Conservation (phyloP, 192 early-diverging fungal genomes). For the Coemansia sp. region DNA sequence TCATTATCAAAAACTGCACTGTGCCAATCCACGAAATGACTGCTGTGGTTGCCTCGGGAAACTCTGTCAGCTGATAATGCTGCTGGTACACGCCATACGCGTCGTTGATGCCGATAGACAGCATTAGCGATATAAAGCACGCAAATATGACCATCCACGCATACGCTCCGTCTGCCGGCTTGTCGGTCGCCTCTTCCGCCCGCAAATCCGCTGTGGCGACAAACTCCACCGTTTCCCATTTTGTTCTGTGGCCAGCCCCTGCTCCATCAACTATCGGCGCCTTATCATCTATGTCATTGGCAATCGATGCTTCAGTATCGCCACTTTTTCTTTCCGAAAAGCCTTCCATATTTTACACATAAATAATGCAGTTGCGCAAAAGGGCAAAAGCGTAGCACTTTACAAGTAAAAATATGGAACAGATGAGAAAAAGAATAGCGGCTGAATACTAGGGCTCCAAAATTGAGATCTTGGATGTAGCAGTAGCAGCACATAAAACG, state of each 20-base stretch:
- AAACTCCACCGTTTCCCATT: conserved; percentile 22
- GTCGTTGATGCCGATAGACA: conserved; percentile 55
- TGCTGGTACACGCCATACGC: conserved; percentile 55
- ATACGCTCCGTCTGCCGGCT: conserved; percentile 39
- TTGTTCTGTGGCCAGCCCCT: neutral
- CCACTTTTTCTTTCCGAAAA: neutral
- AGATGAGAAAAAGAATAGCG: no score
- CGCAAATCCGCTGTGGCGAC: conserved; percentile 44
- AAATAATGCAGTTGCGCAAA: neutral
- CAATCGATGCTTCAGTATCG: neutral
- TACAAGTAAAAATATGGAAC: no score
- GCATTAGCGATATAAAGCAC: conserved; percentile 48
- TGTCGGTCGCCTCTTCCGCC: conserved; percentile 46
- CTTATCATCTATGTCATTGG: neutral
- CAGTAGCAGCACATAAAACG: neutral
- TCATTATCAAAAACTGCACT: conserved; percentile 46
- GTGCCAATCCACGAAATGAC: conserved; percentile 56
- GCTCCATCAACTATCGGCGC: neutral
- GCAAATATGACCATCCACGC: conserved; percentile 51
- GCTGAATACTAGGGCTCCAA: neutral
- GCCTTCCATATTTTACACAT: neutral
- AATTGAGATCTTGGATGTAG: neutral
- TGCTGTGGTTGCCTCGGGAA: conserved; percentile 34
- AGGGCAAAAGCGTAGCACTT: neutral
- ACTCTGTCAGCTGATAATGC: conserved; percentile 51